Conservation (phyloP, 768 basidiomycete genomes). For the Lyophyllum decastes region DNA sequence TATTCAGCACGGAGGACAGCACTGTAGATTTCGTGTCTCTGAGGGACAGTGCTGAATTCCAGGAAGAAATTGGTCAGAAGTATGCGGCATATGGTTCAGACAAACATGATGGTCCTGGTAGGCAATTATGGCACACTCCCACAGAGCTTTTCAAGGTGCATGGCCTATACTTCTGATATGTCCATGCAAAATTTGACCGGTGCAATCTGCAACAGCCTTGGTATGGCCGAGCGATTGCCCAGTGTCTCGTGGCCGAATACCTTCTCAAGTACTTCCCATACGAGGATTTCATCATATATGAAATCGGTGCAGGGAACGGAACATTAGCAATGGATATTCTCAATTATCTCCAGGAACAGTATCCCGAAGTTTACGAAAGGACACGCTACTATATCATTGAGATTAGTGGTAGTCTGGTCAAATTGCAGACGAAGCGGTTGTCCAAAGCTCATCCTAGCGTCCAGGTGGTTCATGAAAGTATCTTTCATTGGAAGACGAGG, state of each 20-base stretch:
- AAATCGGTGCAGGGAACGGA: conserved; percentile 97
- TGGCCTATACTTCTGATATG: conserved; percentile 2
- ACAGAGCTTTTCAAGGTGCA: conserved; percentile 95
- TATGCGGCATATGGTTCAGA: conserved; percentile 74
- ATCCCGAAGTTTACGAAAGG: conserved; percentile 92
- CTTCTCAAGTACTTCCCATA: conserved; percentile 95
- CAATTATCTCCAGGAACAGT: conserved; percentile 69
- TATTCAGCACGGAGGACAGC: conserved; percentile 68
- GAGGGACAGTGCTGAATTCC: conserved; percentile 73
- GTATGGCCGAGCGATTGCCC: conserved; percentile 90
- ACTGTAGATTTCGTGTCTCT: conserved; percentile 71
- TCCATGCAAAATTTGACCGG: conserved; percentile 8
- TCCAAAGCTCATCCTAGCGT: conserved; percentile 64
- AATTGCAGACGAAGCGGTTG: conserved; percentile 71
- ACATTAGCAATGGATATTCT: conserved; percentile 91
- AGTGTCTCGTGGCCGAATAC: conserved; percentile 89
- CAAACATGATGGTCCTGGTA: conserved; percentile 66
- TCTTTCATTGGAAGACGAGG: conserved; percentile 80
- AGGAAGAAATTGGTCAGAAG: conserved; percentile 73
- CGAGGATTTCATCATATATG: conserved; percentile 94
- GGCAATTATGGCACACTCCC: conserved; percentile 98
- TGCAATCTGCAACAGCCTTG: conserved; percentile 62
- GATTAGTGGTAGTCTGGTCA: conserved; percentile 80
- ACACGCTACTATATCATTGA: conserved; percentile 95
- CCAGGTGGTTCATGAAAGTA: conserved; percentile 70